Evolutionary conservation across 805 yeast species (phyloP).

Genomic region (Ogataea chonburiensis): DNA sequence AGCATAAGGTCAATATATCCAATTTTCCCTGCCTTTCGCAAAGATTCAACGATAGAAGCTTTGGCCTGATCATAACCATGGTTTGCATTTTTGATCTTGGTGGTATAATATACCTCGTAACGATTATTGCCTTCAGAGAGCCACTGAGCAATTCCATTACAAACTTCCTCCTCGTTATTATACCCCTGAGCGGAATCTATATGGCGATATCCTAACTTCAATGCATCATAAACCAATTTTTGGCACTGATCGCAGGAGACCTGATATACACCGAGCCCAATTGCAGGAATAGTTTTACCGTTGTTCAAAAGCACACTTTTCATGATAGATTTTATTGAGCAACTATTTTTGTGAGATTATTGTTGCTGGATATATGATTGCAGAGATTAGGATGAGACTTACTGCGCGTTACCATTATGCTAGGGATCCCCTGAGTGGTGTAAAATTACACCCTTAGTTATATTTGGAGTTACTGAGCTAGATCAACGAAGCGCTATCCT

Average conservation of each 20-base stretch:
- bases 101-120: slow-evolving; percentile 41
- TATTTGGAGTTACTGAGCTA: no score
- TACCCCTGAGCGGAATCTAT: slow-evolving; percentile 70
- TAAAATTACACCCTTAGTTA: no score
- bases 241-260: slow-evolving; percentile 39
- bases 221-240: slow-evolving; percentile 53
- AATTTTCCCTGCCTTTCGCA: slow-evolving; percentile 41
- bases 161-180: slow-evolving; percentile 60
- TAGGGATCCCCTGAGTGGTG: no score
- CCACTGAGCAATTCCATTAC: slow-evolving; percentile 55
- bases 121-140: slow-evolving; percentile 30
- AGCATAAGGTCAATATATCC: slow-evolving; percentile 54
- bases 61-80: slow-evolving; percentile 41
- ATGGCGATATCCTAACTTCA: slow-evolving; percentile 68
- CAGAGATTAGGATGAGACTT: no score
- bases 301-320: no score
- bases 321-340: no score
- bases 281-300: slow-evolving; percentile 52
- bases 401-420: no score
- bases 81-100: slow-evolving; percentile 34
- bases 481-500: no score
- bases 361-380: no score
- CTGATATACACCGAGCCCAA: slow-evolving; percentile 57
- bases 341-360: no score
- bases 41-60: slow-evolving; percentile 41